These are phyloP conservation scores for Hypholoma fasciculare DNA, from an alignment of 768 basidiomycete species.

Conservation along the genomic window DNA sequence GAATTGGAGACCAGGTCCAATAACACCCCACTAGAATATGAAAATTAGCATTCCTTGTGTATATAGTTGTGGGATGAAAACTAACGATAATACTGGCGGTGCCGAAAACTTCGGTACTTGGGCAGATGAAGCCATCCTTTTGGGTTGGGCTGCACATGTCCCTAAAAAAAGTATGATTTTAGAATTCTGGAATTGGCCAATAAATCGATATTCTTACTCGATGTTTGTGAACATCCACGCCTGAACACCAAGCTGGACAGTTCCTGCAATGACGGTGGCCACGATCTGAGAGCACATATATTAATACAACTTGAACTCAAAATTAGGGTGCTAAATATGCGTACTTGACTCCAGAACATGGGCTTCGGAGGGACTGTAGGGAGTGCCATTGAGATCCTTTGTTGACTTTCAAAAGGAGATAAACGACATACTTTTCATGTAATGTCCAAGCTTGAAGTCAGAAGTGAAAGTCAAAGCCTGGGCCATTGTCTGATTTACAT, in stretches of 20 bases:
- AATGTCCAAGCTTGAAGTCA: constrained; percentile 73
- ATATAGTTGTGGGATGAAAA: not conserved
- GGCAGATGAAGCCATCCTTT: constrained; percentile 54
- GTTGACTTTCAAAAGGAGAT: too few species aligned
- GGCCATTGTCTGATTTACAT: constrained; percentile 43
- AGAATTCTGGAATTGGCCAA: not conserved
- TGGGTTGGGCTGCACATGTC: constrained; percentile 48
- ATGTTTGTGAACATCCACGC: constrained; percentile 64
- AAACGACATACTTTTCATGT: constrained; percentile 55
- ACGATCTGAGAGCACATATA: constrained; percentile 29
- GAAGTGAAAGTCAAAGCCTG: constrained; percentile 57
- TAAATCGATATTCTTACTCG: constrained; percentile 8
- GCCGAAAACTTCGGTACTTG: constrained; percentile 51
- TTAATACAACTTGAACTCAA: not conserved
- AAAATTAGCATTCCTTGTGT: not conserved
- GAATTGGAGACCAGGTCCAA: constrained; percentile 60
- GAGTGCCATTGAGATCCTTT: too few species aligned
- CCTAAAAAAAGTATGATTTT: constrained; percentile 18
- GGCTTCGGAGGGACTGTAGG: constrained; percentile 51
- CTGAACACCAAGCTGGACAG: constrained; percentile 67
- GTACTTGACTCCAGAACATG: constrained; percentile 50
- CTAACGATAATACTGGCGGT: constrained; percentile 61
- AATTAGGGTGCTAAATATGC: not conserved
- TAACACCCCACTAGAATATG: constrained; percentile 44
- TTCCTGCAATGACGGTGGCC: constrained; percentile 58